Percentiles rank a stretch among this genome's conserved stretches.
Evolutionary conservation across 331 rosid species (phyloP).

Genomic region (Acacia pycnantha): DNA sequence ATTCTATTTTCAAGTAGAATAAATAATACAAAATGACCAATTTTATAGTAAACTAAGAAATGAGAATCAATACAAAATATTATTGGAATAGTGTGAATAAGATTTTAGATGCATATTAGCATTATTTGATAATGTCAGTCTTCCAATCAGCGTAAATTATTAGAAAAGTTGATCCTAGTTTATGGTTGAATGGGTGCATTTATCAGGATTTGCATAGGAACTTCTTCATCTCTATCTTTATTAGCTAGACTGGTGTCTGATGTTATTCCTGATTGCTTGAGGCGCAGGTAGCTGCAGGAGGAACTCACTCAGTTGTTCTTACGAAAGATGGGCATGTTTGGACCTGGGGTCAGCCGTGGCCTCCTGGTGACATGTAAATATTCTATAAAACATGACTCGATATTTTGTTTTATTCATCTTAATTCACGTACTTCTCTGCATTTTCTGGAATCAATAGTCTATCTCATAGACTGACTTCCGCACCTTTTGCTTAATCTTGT

Average conservation of each 20-base stretch:
- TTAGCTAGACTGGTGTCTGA: constrained; percentile 5
- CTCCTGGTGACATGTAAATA: constrained; percentile 96
- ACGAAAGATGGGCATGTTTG: constrained; percentile 94
- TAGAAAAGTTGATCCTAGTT: background rate
- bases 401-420: background rate
- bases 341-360: constrained; percentile 99
- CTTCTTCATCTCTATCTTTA: background rate
- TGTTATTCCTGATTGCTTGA: constrained; percentile 12
- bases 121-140: background rate
- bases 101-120: background rate
- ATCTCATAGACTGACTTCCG: constrained; percentile 9
- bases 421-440: constrained; percentile 2
- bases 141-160: background rate
- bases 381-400: constrained; percentile 7
- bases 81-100: background rate
- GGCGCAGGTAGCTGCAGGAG: constrained; percentile 96
- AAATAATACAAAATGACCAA: background rate
- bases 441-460: constrained; percentile 21
- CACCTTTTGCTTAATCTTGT: constrained; percentile 12
- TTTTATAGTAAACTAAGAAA: background rate
- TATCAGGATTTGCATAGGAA: background rate
- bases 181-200: background rate
- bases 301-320: constrained; percentile 98
- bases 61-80: background rate
- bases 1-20: background rate